Base-by-base conservation (phyloP, 1,284 basidiomycete species). In the Golubevia sp. region DNA sequence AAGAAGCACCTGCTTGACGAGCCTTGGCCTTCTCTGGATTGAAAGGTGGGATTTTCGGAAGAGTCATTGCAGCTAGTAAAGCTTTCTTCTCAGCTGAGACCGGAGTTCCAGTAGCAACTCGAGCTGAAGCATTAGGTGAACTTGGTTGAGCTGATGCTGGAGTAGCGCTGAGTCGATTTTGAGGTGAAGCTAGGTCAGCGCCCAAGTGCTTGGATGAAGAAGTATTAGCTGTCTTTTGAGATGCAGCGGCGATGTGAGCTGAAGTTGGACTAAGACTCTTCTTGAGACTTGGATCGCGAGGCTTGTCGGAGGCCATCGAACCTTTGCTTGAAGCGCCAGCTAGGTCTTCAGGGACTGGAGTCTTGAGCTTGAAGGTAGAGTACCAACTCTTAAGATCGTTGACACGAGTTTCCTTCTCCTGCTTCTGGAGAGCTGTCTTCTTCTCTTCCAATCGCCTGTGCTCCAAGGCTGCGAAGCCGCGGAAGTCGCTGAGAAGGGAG, bases 281-380 rank as follows among this genome's bases (percentile, higher is more conserved):
- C 54, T 73, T 71, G 52, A 76, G 64, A 55, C 60, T 69, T 4
- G 74, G 73, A 56, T 77, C 73, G 21, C 74, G 63, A 20, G 74
- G 74, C 67, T 70, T 73, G 57, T 73, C 69, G 3, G 65, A 68
- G 1, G 64, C 62, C 8, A 59, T 50, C 6, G 66, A 62, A 2
- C 60, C 64, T 50, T 71, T 69, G 44, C 62, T 62, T 11, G 49
- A 24, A 25, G 24, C 56, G 26, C 53, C 71, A 13, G 71, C 64
- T 20, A 77, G 60, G 34, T 82, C 76, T 3, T 63, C 68, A 3
- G 76, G 76, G 64, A 77, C 61, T 20, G 77, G 77, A 25, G 75
- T 77, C 65, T 76, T 82, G 65, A 82, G 78, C 61, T 76, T 77
- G 64, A 82, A 82, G 18, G 65, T 70, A 56, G 67, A 68, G 44